A percentile compares a stretch with the other conserved stretches of the same genome.
phyloP scores from a whole-genome alignment of 805 yeast genomes.

The Candida chauliodis region DNA sequence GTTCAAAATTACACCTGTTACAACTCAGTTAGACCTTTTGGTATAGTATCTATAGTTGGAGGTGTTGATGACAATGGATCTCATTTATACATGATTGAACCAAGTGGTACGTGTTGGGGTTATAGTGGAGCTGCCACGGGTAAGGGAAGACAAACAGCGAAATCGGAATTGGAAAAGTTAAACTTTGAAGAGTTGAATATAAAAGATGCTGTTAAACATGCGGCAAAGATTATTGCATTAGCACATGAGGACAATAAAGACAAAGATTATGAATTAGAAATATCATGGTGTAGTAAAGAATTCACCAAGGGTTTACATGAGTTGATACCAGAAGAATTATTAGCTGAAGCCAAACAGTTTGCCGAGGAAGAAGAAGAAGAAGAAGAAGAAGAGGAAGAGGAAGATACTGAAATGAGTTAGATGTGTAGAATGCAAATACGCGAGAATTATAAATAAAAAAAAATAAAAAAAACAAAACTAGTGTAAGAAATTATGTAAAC shows the following conservation, averaged over 20 bases:
- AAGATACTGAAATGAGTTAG: slow-evolving; percentile 9
- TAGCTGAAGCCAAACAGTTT: slow-evolving; percentile 76
- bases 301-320: slow-evolving; percentile 81
- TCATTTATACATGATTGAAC: slow-evolving; percentile 94
- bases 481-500: background rate
- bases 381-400: slow-evolving; percentile 57
- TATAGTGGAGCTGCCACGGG: slow-evolving; percentile 97
- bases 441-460: background rate
- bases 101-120: slow-evolving; percentile 97
- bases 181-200: slow-evolving; percentile 66
- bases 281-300: slow-evolving; percentile 77
- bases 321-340: slow-evolving; percentile 72
- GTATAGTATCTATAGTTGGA: slow-evolving; percentile 87
- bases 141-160: slow-evolving; percentile 97
- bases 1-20: slow-evolving; percentile 95
- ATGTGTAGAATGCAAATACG: slow-evolving; percentile 1
- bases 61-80: slow-evolving; percentile 90
- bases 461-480: background rate
- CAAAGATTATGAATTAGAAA: slow-evolving; percentile 92
- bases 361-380: slow-evolving; percentile 83
- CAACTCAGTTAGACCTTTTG: slow-evolving; percentile 97
- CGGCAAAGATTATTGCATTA: slow-evolving; percentile 86
- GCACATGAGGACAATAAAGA: slow-evolving; percentile 99
- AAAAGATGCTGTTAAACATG: slow-evolving; percentile 84
- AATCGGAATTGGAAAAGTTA: slow-evolving; percentile 91